Evolutionary conservation across 2,329 filamentous ascomycete species (phyloP), one percentile per base, ranked within the genome.

Genomic region (Phaeosphaeriaceae sp.): DNA sequence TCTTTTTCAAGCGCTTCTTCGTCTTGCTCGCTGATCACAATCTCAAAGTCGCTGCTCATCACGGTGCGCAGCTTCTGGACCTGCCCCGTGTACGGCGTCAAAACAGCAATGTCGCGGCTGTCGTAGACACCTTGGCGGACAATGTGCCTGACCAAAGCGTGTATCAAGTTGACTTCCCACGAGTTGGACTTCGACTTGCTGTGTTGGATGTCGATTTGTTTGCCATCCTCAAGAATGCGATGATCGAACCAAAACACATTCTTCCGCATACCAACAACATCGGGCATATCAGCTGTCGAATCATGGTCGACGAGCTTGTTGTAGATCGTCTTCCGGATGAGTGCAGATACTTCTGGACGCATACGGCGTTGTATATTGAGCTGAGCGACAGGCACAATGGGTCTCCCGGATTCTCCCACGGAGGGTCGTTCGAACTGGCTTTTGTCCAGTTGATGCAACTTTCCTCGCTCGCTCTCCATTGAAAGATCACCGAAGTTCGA

Each of bases 11-110:
- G 77, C 0, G 84, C 84, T 3, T 87, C 84, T 30, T 80, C 52
- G 66, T 93, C 90, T 11, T 85, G 80, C 2, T 93, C 89, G 44
- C 84, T 86, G 3, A 93, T 63, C 1, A 85, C 79, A n/a, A 93
- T 85, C 59, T 88, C 85, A 56, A 88, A 89, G 3, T 81, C 78
- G 1, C 59, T 70, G 1, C 74, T 68, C 69, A 90, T 75, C 1
- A 68, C 72, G 1, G 67, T 67, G 2, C 83, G 82, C 1, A 90
- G 78, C 50, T 82, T 82, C 4, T 83, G 78, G 1, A 88, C 74
- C 60, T 90, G 88, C 0, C 86, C 87, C 0, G 83, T 68, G 58
- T 91, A 90, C 0, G 88, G 88, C 0, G 90, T 93, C 6, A 94
- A 70, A 0, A 94, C 86, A 0, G 90, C 89, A 58, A 94, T 91